Evolutionary conservation across 768 basidiomycete genomes (phyloP), one percentile per base, ranked within the genome.

Genomic region (Boletellus ananiceps): DNA sequence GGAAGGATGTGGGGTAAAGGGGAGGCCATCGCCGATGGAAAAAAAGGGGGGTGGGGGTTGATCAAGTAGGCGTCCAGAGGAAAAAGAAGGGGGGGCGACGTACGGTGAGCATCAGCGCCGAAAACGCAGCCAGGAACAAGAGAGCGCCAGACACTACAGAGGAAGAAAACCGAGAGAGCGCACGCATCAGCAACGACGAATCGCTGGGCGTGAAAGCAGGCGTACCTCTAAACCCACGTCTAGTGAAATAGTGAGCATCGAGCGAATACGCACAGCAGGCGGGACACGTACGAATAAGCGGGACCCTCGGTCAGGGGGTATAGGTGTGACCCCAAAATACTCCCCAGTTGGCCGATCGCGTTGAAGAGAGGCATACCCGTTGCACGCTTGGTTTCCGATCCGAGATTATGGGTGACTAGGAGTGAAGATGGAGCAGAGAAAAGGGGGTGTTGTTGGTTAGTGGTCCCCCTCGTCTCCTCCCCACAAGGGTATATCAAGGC

Each of bases 311-410:
- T 66, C 14, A 69, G 49, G 4, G 74, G 75, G 55, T 71, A 75
- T 27, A 75, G 51, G 44, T 75, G 71, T 4, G 74, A 72, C 14
- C 71, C 72, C 7, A 72, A 50, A 33, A 74, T 67, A 38, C 68
- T 68, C 4, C 73, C 74, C n/a, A 48, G 57, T 56, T 75, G 74
- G 7, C 74, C 75, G 27, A 75, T 72, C 6, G 70, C 65, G 46
- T 71, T 69, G 42, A 70, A 73, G 46, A 75, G 60, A 4, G 74
- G 71, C 50, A 73, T 61, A 0, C 74, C 72, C 1, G 74, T 56
- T 9, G 74, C 74, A 16, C 69, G 64, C 54, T 76, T 74, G n/a
- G 73, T 71, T 54, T 76, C 75, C 1, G 75, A 74, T 15, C 71
- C 74, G 2, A 74, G 57, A 36, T 73, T 76, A 41, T 73, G 72